phyloP scores from a whole-genome alignment of 441 rosid genomes.

The Geranium incanum region DNA sequence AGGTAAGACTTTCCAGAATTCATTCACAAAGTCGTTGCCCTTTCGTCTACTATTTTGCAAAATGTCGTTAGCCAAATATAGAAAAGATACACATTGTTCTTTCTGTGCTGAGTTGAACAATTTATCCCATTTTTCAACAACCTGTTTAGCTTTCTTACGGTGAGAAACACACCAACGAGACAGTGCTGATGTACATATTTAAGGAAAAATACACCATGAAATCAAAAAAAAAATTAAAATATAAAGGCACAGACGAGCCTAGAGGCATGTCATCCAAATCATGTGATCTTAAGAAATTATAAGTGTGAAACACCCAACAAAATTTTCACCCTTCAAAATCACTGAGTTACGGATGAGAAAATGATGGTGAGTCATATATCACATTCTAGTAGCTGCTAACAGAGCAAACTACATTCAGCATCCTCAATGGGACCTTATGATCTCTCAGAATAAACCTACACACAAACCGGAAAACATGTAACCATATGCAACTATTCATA shows the following conservation, averaged over 20 bases:
- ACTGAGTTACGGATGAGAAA: not conserved
- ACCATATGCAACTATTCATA: not conserved
- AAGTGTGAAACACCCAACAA: not conserved
- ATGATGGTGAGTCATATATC: not conserved
- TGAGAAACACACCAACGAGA: slow-evolving; percentile 44
- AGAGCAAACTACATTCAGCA: not conserved
- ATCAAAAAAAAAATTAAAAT: not conserved
- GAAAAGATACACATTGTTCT: slow-evolving; percentile 40
- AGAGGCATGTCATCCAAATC: not conserved
- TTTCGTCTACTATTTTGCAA: slow-evolving; percentile 44
- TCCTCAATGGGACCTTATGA: not conserved
- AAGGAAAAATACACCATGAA: slow-evolving; percentile 18
- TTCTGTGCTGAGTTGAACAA: slow-evolving; percentile 44
- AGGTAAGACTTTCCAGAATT: slow-evolving; percentile 52
- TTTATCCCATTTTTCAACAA: slow-evolving; percentile 55
- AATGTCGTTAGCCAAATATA: slow-evolving; percentile 48
- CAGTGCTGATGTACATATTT: slow-evolving; percentile 31
- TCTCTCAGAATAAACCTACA: not conserved
- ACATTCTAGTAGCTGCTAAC: not conserved
- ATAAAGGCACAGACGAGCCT: not conserved
- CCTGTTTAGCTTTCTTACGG: slow-evolving; percentile 42
- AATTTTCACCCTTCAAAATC: not conserved
- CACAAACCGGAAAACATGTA: not conserved
- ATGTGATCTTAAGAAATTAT: not conserved
- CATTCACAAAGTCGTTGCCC: slow-evolving; percentile 51